Evolutionary conservation across 1,139 yeast species (phyloP).

Genomic region (Pichia sp.): DNA sequence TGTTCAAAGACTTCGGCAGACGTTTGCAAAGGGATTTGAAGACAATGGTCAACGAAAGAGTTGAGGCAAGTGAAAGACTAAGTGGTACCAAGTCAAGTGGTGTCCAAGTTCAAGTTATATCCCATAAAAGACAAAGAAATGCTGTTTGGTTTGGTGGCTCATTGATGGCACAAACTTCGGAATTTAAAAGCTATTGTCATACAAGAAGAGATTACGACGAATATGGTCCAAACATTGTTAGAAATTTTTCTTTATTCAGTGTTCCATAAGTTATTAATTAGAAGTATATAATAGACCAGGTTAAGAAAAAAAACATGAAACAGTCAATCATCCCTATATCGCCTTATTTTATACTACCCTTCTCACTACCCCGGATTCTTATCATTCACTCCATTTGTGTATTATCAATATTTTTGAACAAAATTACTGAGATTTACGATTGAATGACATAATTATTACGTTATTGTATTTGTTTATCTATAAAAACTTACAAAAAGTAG

Average conservation of each 20-base stretch:
- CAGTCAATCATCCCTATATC: not conserved
- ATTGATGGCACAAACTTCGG: conserved; percentile 91
- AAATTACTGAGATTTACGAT: not conserved
- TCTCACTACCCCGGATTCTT: not conserved
- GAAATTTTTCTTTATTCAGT: conserved; percentile 90
- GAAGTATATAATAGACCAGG: not conserved
- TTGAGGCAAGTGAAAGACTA: conserved; percentile 68
- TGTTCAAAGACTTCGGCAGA: conserved; percentile 97
- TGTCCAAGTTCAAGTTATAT: conserved; percentile 92
- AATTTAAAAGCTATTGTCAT: conserved; percentile 92
- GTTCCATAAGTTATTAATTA: conserved; percentile 52
- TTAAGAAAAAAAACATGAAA: not conserved
- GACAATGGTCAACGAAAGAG: conserved; percentile 80
- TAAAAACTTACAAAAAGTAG: not conserved
- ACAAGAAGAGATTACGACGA: conserved; percentile 97
- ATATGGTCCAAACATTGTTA: conserved; percentile 93
- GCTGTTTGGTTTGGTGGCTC: conserved; percentile 99
- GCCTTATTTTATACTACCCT: not conserved
- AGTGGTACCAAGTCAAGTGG: conserved; percentile 89
- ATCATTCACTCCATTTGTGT: not conserved
- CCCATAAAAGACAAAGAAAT: conserved; percentile 94
- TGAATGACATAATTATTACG: no score
- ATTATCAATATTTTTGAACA: not conserved
- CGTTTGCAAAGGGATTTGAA: conserved; percentile 94
- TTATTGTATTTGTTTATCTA: not conserved